Base-by-base conservation (phyloP, 306 rosid genomes). In the Hylodesmum podocarpum region DNA sequence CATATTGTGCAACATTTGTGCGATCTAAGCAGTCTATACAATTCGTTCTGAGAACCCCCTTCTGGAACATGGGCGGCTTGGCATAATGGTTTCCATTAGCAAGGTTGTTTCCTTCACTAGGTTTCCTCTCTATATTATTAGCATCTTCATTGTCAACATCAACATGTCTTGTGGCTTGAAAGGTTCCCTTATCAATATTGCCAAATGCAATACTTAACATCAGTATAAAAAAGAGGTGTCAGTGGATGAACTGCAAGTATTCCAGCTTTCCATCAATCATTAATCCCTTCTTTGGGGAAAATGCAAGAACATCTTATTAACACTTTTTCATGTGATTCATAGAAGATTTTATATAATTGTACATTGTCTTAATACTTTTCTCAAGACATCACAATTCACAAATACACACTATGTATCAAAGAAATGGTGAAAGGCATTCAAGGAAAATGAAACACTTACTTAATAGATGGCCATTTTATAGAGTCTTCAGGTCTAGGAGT, bases 11-110 rank as follows among this genome's bases (percentile, higher is more conserved):
- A 55, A 89, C 97, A 71, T 92, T 92, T 51, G 97, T 92, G 66
- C 97, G 97, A 80, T 92, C 97, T 76, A 92, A 75, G 83, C 97
- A 92, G 83, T 92, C 97, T 41, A 92, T 92, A 76, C 97, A 92
- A 73, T 92, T 92, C 86, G 96, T 92, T 86, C 97, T 80, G 53
- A 92, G 80, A 72, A 92, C 93, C 66, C 97, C 97, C 59, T 25
- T 87, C 62, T 92, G 97, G 77, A 88, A 73, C 86, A 79, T 82
- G 65, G 85, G 69, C 24, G 57, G 66, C 69, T 71, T 84, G 62
- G 66, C 49, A 40, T 43, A 40, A 51, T 69, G 74, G 55, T 78
- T 79, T 47, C 83, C 83, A 18, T 66, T 81, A 22, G 77, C 57
- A 67, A 72, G 73, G 57, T 79, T 78, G 65, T 79, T 87, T 85